Evolutionary conservation across 2,329 filamentous ascomycete genomes (phyloP).

Genomic region (Corinectria fuckeliana): DNA sequence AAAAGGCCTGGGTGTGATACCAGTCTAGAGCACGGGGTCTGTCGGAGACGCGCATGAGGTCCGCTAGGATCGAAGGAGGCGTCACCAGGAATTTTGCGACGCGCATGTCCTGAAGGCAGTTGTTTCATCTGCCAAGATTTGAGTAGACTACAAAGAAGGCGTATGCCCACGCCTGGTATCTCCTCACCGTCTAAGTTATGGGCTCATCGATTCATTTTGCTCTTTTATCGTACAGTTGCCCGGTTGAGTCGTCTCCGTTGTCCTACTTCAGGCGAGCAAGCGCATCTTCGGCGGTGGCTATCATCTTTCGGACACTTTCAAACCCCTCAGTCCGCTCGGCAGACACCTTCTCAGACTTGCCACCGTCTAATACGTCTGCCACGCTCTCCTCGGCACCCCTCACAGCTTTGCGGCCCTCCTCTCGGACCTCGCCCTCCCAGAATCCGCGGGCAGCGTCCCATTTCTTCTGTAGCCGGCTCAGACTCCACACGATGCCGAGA

Average conservation of each 20-base stretch:
- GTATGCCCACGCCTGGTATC: slow-evolving; percentile 39
- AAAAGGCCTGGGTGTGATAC: slow-evolving; percentile 33
- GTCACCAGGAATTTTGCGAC: slow-evolving; percentile 10
- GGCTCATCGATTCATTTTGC: slow-evolving; percentile 20
- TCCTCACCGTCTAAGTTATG: slow-evolving; percentile 35
- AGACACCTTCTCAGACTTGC: slow-evolving; percentile 30
- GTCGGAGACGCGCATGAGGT: slow-evolving; percentile 25
- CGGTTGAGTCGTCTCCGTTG: background rate
- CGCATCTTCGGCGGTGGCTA: slow-evolving; percentile 57
- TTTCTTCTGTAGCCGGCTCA: slow-evolving; percentile 64
- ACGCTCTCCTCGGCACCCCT: slow-evolving; percentile 62
- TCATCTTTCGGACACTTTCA: slow-evolving; percentile 50
- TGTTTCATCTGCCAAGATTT: slow-evolving; percentile 33
- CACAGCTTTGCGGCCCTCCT: slow-evolving; percentile 69
- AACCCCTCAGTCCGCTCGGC: slow-evolving; percentile 44
- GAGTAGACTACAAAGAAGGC: slow-evolving; percentile 39
- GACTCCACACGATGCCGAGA: slow-evolving; percentile 65
- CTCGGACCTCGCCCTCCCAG: slow-evolving; percentile 72
- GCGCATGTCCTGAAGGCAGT: slow-evolving; percentile 24
- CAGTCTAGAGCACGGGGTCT: slow-evolving; percentile 40
- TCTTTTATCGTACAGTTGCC: slow-evolving; percentile 30
- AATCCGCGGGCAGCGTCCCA: slow-evolving; percentile 67
- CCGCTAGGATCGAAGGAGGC: slow-evolving; percentile 11
- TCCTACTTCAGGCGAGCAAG: slow-evolving; percentile 54
- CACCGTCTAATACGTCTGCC: slow-evolving; percentile 51